These are phyloP conservation scores for Henckelia pumila DNA, from an alignment of 257 asterid species.

Conservation along the genomic window DNA sequence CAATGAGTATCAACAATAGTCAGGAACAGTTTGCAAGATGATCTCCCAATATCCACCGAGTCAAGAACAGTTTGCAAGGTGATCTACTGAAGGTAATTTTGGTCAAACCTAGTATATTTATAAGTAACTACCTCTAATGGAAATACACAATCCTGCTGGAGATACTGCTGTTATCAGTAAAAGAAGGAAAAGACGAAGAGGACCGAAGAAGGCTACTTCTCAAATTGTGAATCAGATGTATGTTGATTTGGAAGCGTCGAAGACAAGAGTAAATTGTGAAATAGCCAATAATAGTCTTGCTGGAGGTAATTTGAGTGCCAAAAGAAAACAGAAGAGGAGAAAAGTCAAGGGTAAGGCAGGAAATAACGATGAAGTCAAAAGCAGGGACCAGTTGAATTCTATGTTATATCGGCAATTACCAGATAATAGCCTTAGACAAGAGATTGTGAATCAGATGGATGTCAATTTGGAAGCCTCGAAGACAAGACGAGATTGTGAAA, in stretches of 20 bases:
- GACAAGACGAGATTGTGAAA: conserved; percentile 18
- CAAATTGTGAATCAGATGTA: conserved; percentile 31
- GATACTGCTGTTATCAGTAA: conserved; percentile 7
- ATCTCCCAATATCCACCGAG: not conserved
- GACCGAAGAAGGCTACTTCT: conserved; percentile 23
- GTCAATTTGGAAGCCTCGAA: conserved; percentile 23
- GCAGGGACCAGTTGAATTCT: not conserved
- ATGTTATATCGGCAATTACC: not conserved
- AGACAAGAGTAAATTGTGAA: conserved; percentile 19
- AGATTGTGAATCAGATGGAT: conserved; percentile 23
- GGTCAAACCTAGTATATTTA: not conserved
- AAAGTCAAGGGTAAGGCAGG: conserved; percentile 14
- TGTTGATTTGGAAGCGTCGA: conserved; percentile 22
- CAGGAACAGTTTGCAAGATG: conserved; percentile 17
- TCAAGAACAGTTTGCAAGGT: conserved; percentile 15
- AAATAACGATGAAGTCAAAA: not conserved
- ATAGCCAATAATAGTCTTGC: conserved; percentile 17
- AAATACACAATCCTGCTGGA: conserved; percentile 23
- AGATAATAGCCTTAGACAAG: not conserved
- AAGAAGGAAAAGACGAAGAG: conserved; percentile 23
- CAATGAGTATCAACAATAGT: conserved; percentile 3
- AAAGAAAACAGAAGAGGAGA: conserved; percentile 26
- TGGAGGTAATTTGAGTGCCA: conserved; percentile 22
- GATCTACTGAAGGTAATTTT: not conserved
- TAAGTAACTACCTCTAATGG: conserved; percentile 10